Evolutionary conservation across 1,139 yeast species (phyloP).

Genomic region (Arxiozyma slooffiae): DNA sequence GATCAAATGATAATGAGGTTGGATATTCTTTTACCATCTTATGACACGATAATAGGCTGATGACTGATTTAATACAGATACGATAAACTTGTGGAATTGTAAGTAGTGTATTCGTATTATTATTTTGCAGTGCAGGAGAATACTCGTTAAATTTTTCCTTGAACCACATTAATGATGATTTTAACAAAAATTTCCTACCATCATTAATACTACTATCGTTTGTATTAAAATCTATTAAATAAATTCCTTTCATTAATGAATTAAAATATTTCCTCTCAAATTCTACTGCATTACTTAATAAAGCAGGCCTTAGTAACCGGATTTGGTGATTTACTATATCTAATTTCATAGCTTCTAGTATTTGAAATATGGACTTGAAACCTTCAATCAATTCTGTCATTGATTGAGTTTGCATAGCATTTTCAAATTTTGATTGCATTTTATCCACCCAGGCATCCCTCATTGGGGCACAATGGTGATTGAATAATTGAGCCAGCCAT

Average conservation of each 20-base stretch:
- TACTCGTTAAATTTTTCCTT: constrained; percentile 33
- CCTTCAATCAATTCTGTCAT: constrained; percentile 62
- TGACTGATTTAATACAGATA: constrained; percentile 26
- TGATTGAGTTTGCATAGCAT: constrained; percentile 47
- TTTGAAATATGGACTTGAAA: constrained; percentile 66
- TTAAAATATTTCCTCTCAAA: constrained; percentile 82
- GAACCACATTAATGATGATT: constrained; percentile 67
- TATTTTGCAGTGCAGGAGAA: constrained; percentile 8
- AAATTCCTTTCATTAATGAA: constrained; percentile 42
- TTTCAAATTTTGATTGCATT: constrained; percentile 61
- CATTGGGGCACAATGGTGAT: constrained; percentile 76
- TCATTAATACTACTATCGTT: neutral
- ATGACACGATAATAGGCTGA: constrained; percentile 63
- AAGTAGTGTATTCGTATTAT: constrained; percentile 13
- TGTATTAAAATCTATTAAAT: neutral
- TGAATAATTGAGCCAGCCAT: constrained; percentile 29
- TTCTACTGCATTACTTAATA: constrained; percentile 83
- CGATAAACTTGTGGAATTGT: constrained; percentile 24
- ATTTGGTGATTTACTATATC: constrained; percentile 95
- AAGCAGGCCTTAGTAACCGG: constrained; percentile 70
- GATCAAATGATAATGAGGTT: constrained; percentile 78
- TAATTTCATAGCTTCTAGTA: constrained; percentile 89
- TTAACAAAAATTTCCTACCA: constrained; percentile 56
- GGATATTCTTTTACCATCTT: constrained; percentile 81
- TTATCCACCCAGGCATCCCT: constrained; percentile 83